Conservation (phyloP, 306 rosid species). For the Rosa lucieae region DNA sequence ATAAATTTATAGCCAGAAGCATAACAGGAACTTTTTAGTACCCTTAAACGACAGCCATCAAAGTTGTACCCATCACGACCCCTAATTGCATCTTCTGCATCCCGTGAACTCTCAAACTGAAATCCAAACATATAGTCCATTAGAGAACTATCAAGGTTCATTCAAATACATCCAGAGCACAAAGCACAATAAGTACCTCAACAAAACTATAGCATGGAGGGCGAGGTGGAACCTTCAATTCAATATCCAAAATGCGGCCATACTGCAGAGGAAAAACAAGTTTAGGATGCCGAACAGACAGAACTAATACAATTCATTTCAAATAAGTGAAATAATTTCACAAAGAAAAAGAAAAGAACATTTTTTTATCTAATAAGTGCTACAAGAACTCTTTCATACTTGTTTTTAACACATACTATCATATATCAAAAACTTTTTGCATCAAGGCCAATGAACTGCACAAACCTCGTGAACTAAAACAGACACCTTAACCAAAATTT, state of each 20-base stretch:
- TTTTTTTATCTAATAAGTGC: neutral
- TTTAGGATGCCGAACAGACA: conserved; percentile 3
- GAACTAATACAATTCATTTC: neutral
- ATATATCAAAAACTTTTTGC: neutral
- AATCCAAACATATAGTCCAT: conserved; percentile 22
- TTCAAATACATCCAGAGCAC: neutral
- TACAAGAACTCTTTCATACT: too few species aligned
- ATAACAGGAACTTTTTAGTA: conserved; percentile 24
- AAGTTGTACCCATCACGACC: conserved; percentile 98
- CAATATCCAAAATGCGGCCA: conserved; percentile 94
- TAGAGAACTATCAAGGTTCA: neutral
- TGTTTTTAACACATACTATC: neutral
- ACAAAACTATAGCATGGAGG: conserved; percentile 98
- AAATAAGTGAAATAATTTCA: neutral
- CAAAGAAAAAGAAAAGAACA: too few species aligned
- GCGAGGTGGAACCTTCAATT: conserved; percentile 93
- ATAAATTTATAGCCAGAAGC: neutral
- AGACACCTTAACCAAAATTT: too few species aligned
- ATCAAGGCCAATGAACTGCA: neutral
- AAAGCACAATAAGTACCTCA: conserved; percentile 56
- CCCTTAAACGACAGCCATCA: conserved; percentile 97
- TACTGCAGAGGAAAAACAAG: conserved; percentile 55
- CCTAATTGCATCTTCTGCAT: conserved; percentile 94
- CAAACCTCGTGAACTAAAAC: too few species aligned
- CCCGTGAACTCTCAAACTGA: conserved; percentile 93